Conservation (phyloP, 2,329 filamentous ascomycete genomes). For the Aurifilum marmelostoma region DNA sequence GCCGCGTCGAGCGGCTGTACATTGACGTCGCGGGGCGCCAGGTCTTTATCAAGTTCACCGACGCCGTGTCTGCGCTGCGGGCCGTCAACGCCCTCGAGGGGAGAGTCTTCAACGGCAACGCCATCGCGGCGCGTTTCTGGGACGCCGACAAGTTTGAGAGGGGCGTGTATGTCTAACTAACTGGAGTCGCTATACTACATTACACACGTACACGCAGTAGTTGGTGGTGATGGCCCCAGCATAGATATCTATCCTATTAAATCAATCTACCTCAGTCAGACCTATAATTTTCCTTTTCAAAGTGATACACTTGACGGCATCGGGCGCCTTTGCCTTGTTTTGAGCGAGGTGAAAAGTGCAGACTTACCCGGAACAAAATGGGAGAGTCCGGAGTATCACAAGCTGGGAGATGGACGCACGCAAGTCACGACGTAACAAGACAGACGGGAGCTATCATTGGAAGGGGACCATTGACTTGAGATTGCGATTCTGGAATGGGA, state of each 20-base stretch:
- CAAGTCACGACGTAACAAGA: not conserved
- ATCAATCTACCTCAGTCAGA: too few species aligned
- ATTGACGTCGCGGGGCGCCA: constrained; percentile 67
- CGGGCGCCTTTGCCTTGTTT: too few species aligned
- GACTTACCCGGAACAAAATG: too few species aligned
- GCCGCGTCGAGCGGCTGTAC: constrained; percentile 77
- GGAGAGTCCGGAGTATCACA: too few species aligned
- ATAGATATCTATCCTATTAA: not conserved
- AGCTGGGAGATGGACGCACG: not conserved
- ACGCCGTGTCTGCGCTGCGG: constrained; percentile 79
- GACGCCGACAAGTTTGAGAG: constrained; percentile 80
- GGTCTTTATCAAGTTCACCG: constrained; percentile 94
- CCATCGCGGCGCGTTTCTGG: constrained; percentile 81
- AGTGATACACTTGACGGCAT: too few species aligned
- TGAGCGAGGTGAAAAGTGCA: too few species aligned
- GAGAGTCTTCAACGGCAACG: constrained; percentile 84
- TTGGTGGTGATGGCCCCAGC: not conserved
- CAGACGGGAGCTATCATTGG: not conserved
- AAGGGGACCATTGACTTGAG: constrained; percentile 20
- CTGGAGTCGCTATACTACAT: too few species aligned
- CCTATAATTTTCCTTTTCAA: too few species aligned
- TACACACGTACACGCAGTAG: constrained; percentile 8
- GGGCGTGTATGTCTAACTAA: constrained; percentile 54
- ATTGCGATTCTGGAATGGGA: constrained; percentile 12
- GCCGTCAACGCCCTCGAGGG: constrained; percentile 90